Evolutionary conservation across 768 basidiomycete species (phyloP), one percentile per base, ranked within the genome.

Genomic region (Collybiopsis luxurians): DNA sequence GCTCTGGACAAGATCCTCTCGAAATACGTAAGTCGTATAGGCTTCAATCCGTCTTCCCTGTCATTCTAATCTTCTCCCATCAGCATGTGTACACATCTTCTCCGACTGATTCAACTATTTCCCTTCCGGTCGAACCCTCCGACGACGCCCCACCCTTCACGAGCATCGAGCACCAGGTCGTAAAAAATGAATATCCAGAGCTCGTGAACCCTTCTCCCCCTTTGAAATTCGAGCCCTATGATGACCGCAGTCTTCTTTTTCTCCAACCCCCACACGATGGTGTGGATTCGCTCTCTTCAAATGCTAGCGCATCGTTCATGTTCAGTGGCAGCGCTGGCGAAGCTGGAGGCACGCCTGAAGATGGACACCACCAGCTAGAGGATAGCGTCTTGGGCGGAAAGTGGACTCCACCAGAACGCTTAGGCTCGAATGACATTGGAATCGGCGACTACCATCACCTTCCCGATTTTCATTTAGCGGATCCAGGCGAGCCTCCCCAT

Each of bases 1-100:
- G 89, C 89, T 0, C 69, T 92, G 52, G 85, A 89, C 46, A 92
- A 90, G 69, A 89, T 92, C 57, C 75, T 91, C 21, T 85, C 86
- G 3, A 90, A 90, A 92, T 92, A 92, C 66, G 90, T 91, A 63
- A 62, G 88, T 77, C 24, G 0, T 23, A n/a, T 49, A 42, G 28
- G 11, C 46, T 23, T 21, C n/a, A 21, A 47, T 10, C 46, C 42
- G 2, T 17, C 39, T 6, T 7, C 19, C 13, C 30, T 28, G 15
- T 51, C 34, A 38, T 55, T 13, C 67, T 15, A 31, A 26, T 10
- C 52, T 31, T 47, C 21, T 57, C 53, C 46, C 21, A 54, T 4
- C 56, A 83, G 81, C 80, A 81, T 5, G 73, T 84, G 49, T 80
- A 77, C 58, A 71, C 75, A 1, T 72, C 78, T n/a, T 65, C 73